phyloP scores from a whole-genome alignment of 441 rosid species.

The Erodium chrysanthum region DNA sequence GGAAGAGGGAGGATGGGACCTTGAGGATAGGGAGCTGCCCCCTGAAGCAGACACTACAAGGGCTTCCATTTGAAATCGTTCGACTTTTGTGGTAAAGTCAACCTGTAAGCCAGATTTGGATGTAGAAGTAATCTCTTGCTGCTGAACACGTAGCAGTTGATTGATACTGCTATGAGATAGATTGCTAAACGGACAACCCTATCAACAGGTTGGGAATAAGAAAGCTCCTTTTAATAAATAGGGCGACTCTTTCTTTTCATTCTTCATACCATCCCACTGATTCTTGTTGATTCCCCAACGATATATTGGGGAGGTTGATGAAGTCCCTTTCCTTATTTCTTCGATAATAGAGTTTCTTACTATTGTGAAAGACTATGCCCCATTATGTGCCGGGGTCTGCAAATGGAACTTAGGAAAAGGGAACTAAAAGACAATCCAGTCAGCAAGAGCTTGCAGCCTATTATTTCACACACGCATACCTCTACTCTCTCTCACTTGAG shows the following conservation, averaged over 20 bases:
- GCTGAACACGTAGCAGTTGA: slow-evolving; percentile 87
- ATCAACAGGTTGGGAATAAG: too few species aligned
- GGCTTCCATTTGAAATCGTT: slow-evolving; percentile 39
- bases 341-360: slow-evolving; percentile 52
- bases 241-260: slow-evolving; percentile 35
- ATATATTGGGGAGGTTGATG: slow-evolving; percentile 79
- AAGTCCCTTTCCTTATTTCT: too few species aligned
- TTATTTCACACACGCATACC: slow-evolving; percentile 78
- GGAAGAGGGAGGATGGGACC: slow-evolving; percentile 67
- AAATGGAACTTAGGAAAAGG: slow-evolving; percentile 62
- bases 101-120: slow-evolving; percentile 78
- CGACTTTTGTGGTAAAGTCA: slow-evolving; percentile 61
- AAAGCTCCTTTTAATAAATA: slow-evolving; percentile 26
- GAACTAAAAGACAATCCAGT: slow-evolving; percentile 48
- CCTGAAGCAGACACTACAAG: slow-evolving; percentile 65
- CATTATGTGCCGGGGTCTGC: too few species aligned
- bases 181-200: slow-evolving; percentile 64
- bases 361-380: slow-evolving; percentile 66
- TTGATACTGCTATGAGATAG: slow-evolving; percentile 82
- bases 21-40: slow-evolving; percentile 70
- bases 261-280: slow-evolving; percentile 71
- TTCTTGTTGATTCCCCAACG: slow-evolving; percentile 76
- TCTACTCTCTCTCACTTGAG: slow-evolving; percentile 51
- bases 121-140: slow-evolving; percentile 64
- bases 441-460: slow-evolving; percentile 89